These are phyloP conservation scores for Plasmodium vinckei DNA, from an alignment of 169 alveolate species.

Conservation along the genomic window DNA sequence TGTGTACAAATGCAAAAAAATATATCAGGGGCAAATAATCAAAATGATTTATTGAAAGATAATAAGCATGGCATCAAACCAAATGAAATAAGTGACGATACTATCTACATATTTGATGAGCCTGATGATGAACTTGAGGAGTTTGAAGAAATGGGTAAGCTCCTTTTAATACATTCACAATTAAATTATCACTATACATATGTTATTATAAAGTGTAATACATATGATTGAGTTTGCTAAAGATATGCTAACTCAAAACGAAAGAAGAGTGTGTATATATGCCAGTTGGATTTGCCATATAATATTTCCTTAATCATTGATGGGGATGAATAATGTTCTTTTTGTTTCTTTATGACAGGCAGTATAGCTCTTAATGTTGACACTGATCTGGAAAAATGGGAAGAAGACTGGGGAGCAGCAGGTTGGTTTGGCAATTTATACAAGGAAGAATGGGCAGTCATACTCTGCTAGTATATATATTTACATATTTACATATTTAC, in stretches of 20 bases:
- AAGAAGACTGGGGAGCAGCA: slow-evolving; percentile 78
- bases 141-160: slow-evolving; percentile 75
- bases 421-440: slow-evolving; percentile 19
- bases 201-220: background rate
- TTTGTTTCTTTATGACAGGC: slow-evolving; percentile 3
- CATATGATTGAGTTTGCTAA: background rate
- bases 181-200: too few species aligned
- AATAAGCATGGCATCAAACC: slow-evolving; percentile 23
- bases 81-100: slow-evolving; percentile 44
- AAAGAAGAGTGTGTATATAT: too few species aligned
- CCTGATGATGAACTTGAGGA: slow-evolving; percentile 76
- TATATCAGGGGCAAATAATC: slow-evolving; percentile 16
- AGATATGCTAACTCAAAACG: background rate
- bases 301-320: background rate
- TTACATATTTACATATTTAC: too few species aligned
- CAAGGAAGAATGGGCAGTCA: background rate
- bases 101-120: slow-evolving; percentile 67
- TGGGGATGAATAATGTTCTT: background rate
- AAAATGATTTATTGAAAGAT: slow-evolving; percentile 43
- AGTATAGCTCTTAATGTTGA: slow-evolving; percentile 62
- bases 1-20: slow-evolving; percentile 38
- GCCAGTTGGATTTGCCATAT: background rate
- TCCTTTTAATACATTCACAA: background rate
- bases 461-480: background rate
- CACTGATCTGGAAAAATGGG: slow-evolving; percentile 75